Conservation (phyloP, 805 yeast species). For the Cyberlindnera bimundalis region DNA sequence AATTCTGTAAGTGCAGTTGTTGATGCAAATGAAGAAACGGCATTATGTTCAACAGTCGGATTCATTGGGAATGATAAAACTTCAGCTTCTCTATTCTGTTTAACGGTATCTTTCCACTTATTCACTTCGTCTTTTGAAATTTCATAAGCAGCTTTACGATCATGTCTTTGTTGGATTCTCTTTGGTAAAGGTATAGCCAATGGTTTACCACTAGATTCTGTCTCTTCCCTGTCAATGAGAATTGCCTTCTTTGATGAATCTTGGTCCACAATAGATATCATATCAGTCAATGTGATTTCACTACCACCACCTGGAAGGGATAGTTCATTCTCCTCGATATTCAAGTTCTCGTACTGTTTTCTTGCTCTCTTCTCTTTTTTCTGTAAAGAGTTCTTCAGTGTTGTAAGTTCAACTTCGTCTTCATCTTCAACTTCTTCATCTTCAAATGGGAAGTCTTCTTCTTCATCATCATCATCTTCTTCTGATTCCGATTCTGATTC, state of each 20-base stretch:
- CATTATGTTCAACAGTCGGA: constrained; percentile 39
- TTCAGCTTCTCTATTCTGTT: constrained; percentile 78
- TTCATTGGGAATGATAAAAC: constrained; percentile 74
- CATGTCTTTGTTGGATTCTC: constrained; percentile 80
- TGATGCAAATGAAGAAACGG: constrained; percentile 55
- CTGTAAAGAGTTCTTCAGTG: constrained; percentile 38
- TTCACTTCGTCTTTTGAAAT: constrained; percentile 81
- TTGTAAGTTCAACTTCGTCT: constrained; percentile 52
- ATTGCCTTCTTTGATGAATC: constrained; percentile 49
- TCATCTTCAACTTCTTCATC: constrained; percentile 43
- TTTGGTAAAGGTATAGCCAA: constrained; percentile 80
- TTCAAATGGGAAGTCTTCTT: constrained; percentile 39
- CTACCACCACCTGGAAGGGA: constrained; percentile 58
- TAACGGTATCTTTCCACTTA: constrained; percentile 85
- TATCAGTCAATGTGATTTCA: constrained; percentile 65
- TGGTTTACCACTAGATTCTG: constrained; percentile 41
- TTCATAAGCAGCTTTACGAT: constrained; percentile 87
- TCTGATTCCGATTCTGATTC: constrained; percentile 19
- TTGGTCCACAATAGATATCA: constrained; percentile 63
- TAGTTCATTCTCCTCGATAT: constrained; percentile 64
- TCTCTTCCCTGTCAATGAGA: constrained; percentile 35
- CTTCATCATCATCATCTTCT: constrained; percentile 26
- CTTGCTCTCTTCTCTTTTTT: constrained; percentile 39
- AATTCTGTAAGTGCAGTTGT: constrained; percentile 46
- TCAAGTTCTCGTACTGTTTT: constrained; percentile 48